phyloP scores from a whole-genome alignment of 805 yeast species.

The Candida mattraensis region DNA sequence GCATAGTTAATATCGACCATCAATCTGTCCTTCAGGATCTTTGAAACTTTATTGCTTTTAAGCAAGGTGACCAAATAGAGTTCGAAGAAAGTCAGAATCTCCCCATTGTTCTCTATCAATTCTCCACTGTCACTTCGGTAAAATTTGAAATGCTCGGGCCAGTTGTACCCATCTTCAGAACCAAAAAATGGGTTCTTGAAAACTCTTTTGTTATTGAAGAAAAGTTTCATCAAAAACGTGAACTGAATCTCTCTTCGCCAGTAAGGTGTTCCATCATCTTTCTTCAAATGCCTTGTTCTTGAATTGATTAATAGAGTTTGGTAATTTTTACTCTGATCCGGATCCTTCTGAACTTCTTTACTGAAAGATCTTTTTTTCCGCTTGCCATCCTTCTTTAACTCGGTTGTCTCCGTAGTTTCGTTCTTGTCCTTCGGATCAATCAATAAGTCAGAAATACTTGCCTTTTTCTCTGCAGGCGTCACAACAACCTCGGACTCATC shows the following conservation, averaged over 20 bases:
- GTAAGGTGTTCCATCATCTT: slow-evolving; percentile 88
- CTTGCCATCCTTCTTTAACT: too few species aligned
- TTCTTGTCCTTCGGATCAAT: neutral
- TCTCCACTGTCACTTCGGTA: slow-evolving; percentile 27
- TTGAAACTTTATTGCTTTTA: slow-evolving; percentile 79
- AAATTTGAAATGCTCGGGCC: slow-evolving; percentile 33
- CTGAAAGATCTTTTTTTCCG: slow-evolving; percentile 12
- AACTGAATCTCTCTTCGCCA: slow-evolving; percentile 88
- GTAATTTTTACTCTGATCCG: slow-evolving; percentile 24
- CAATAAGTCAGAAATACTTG: slow-evolving; percentile 3
- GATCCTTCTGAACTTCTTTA: slow-evolving; percentile 13
- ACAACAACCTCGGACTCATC: slow-evolving; percentile 1
- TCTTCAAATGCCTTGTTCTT: slow-evolving; percentile 64
- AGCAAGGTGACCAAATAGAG: slow-evolving; percentile 80
- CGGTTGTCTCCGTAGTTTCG: too few species aligned
- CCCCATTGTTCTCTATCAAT: slow-evolving; percentile 30
- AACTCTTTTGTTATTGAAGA: slow-evolving; percentile 60
- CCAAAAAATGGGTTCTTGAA: slow-evolving; percentile 62
- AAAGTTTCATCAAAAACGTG: slow-evolving; percentile 65
- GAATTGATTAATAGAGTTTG: slow-evolving; percentile 32
- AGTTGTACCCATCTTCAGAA: slow-evolving; percentile 36
- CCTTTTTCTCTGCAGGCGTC: slow-evolving; percentile 4
- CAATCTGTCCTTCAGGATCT: slow-evolving; percentile 76
- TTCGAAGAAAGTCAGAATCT: slow-evolving; percentile 75
- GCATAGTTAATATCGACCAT: slow-evolving; percentile 52